Evolutionary conservation across 2,329 filamentous ascomycete genomes (phyloP).

Genomic region (Didymella sp.): DNA sequence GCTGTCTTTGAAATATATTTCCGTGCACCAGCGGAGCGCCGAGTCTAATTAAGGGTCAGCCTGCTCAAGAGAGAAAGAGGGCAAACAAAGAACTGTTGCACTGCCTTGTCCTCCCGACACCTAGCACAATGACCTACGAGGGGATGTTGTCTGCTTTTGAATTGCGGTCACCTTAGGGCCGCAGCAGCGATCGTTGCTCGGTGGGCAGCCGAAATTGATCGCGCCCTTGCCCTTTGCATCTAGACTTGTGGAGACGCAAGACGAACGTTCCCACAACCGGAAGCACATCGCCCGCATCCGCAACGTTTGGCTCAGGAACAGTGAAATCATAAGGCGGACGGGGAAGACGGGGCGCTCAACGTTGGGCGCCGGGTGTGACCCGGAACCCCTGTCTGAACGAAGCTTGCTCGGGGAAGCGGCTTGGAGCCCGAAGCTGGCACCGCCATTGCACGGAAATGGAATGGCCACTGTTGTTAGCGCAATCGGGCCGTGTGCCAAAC

Average conservation of each 20-base stretch:
- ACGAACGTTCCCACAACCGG: conserved; percentile 30
- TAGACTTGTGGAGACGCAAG: conserved; percentile 27
- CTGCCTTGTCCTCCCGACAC: conserved; percentile 14
- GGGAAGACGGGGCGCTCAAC: conserved; percentile 34
- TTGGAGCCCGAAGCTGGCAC: conserved; percentile 6
- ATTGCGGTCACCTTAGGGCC: conserved; percentile 17
- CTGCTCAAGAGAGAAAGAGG: conserved; percentile 4
- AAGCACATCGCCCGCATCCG: conserved; percentile 28
- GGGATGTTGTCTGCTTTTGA: conserved; percentile 6
- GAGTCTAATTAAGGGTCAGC: conserved; percentile 10
- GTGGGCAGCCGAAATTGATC: conserved; percentile 9
- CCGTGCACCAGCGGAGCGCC: conserved; percentile 4
- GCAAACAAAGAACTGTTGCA: conserved; percentile 16
- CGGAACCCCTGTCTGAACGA: conserved; percentile 17
- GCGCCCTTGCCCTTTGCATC: conserved; percentile 17
- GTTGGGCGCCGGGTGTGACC: conserved; percentile 26
- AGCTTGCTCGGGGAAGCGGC: conserved; percentile 23
- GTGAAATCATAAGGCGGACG: conserved; percentile 34
- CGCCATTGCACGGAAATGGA: conserved; percentile 19
- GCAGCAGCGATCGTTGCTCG: conserved; percentile 9
- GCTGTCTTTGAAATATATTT: background rate
- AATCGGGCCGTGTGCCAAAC: conserved; percentile 37
- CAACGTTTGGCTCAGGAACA: conserved; percentile 27
- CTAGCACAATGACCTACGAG: background rate
- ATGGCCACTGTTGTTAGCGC: conserved; percentile 22